Percentiles rank a stretch among this genome's conserved stretches.
phyloP scores from a whole-genome alignment of 2,329 filamentous ascomycete genomes.

The Alternaria brassicae region DNA sequence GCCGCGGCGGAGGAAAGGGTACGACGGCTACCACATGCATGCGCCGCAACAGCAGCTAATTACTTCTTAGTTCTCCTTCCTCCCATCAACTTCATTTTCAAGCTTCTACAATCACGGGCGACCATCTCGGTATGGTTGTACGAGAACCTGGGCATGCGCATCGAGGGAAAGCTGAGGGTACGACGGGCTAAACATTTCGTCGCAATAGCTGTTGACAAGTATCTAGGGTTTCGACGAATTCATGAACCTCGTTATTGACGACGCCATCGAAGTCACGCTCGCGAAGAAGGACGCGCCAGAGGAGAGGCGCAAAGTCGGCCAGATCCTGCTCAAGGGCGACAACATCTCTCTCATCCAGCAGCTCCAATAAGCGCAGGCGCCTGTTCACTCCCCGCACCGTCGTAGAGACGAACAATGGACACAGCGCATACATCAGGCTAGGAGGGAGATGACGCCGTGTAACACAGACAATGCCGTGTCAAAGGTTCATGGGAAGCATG shows the following conservation, averaged over 20 bases:
- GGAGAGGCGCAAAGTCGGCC: constrained; percentile 77
- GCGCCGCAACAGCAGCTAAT: constrained; percentile 19
- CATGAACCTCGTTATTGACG: constrained; percentile 97
- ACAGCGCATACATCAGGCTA: constrained; percentile 10
- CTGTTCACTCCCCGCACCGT: not conserved
- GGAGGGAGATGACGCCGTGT: not conserved
- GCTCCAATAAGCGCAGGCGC: constrained; percentile 29
- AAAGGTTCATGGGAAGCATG: constrained; percentile 6
- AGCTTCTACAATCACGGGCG: constrained; percentile 82
- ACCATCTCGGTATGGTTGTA: constrained; percentile 96
- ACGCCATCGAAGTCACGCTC: constrained; percentile 90
- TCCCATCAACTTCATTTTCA: constrained; percentile 91
- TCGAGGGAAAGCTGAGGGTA: constrained; percentile 95
- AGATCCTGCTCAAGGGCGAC: constrained; percentile 87
- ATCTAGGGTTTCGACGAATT: constrained; percentile 95
- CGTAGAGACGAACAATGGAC: constrained; percentile 10
- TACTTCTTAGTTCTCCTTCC: constrained; percentile 67
- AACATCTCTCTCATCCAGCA: constrained; percentile 80
- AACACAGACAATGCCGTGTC: constrained; percentile 1
- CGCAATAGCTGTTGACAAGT: constrained; percentile 21
- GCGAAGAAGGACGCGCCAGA: constrained; percentile 81
- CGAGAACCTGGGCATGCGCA: constrained; percentile 91
- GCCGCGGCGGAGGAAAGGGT: constrained; percentile 60
- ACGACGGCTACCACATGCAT: constrained; percentile 18
- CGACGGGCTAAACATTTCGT: constrained; percentile 36